Conservation (phyloP, 768 basidiomycete species). For the Tremella yokohamensis region DNA sequence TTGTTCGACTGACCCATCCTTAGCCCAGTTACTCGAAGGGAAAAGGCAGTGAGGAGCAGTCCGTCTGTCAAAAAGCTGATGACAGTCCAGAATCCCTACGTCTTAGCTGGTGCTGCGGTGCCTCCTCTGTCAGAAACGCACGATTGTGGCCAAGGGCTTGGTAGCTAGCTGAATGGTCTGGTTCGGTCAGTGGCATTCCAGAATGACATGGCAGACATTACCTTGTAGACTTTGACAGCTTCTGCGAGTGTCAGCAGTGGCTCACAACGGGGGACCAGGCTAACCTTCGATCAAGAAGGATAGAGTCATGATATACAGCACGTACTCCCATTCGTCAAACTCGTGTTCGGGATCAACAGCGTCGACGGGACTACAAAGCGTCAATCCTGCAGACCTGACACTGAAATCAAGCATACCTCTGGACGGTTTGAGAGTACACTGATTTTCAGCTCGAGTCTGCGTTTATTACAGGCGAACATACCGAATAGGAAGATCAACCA, state of each 20-base stretch:
- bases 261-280: conserved; percentile 17
- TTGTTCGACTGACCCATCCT: conserved; percentile 49
- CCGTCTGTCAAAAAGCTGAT: conserved; percentile 69
- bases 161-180: conserved; percentile 69
- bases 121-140: conserved; percentile 55
- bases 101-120: background rate
- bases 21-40: conserved; percentile 64
- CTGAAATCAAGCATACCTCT: conserved; percentile 24
- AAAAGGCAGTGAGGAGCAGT: conserved; percentile 69
- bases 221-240: conserved; percentile 57
- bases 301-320: conserved; percentile 72
- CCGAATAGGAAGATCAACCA: conserved; percentile 37
- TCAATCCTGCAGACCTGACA: conserved; percentile 54
- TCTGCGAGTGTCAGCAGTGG: conserved; percentile 22
- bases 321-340: conserved; percentile 76
- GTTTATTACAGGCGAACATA: conserved; percentile 8
- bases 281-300: conserved; percentile 77
- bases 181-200: conserved; percentile 9
- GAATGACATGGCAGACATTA: conserved; percentile 34
- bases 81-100: conserved; percentile 39
- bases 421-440: conserved; percentile 47
- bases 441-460: conserved; percentile 1
- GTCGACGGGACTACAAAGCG: conserved; percentile 73
- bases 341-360: conserved; percentile 59
- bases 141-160: conserved; percentile 57